Base-by-base conservation (phyloP, 1,284 basidiomycete species). In the Termitomyces sp. region DNA sequence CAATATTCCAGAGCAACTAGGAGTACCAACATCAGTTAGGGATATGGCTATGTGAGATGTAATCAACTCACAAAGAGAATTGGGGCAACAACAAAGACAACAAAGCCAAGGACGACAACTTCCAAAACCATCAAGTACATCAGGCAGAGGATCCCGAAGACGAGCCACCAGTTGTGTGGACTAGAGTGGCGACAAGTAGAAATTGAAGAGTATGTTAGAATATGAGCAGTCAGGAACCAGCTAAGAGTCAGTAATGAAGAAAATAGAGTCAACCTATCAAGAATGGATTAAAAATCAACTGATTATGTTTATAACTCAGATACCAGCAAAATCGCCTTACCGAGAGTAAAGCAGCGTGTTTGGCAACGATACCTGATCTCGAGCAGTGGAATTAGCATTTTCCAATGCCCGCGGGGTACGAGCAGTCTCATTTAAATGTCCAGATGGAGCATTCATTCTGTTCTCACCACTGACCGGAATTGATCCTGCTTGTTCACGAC, bases 121-220 rank as follows among this genome's bases (percentile, higher is more conserved):
- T 92, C 88, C 41, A 88, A 70, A 19, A 87, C 78, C 74, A 85
- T 82, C 51, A 90, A 63, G 65, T 91, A 92, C 71, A 88, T 83
- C 48, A 88, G 80, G 69, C 85, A 84, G n/a, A 91, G 71, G 58
- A 92, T 82, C 36, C 80, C 83, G 66, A 92, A 90, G 34, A 80
- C 82, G 40, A 90, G 77, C 86, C 87, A 92, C 89, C 89, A 92
- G 33, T 92, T 70, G 61, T 90, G 85, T 5, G 89, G 89, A 7
- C 88, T 80, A 0, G 83, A 74, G 56, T 75, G 68, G 19, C 88
- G 83, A 58, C 89, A 92, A 10, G 82, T 80, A 60, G 83, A 74
- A 31, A 88, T 71, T 9, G 87, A 86, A 12, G 85, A 86, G 63
- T 90, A 91, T 57, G 83, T 78, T 54, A 92, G 72, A 30, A 90